Percentiles rank a stretch among this genome's conserved stretches.
These are phyloP conservation scores for Barbarea vulgaris DNA, from an alignment of 345 rosid species.

Conservation along the genomic window DNA sequence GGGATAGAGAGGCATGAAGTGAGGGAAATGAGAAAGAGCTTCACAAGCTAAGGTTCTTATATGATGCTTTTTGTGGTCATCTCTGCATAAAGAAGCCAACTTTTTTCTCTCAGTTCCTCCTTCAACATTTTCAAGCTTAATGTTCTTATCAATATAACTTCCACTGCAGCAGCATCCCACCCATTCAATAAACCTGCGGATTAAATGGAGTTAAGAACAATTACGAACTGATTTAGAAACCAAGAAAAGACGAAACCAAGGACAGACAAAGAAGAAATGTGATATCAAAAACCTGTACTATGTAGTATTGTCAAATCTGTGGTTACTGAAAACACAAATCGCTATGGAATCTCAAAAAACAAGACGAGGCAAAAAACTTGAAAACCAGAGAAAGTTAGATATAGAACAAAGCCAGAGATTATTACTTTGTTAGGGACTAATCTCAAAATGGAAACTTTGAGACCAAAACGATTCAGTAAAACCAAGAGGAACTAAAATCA, in stretches of 20 bases:
- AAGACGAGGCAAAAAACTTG: background rate
- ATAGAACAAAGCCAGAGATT: background rate
- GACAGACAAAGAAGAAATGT: background rate
- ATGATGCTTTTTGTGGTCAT: constrained; percentile 50
- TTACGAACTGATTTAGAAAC: background rate
- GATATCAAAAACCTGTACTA: no score
- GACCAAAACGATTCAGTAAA: constrained; percentile 5
- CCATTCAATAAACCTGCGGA: constrained; percentile 76
- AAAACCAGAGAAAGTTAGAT: background rate
- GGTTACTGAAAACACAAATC: background rate
- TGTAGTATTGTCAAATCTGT: background rate
- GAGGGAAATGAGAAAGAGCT: constrained; percentile 65
- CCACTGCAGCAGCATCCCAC: constrained; percentile 78
- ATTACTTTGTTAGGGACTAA: background rate
- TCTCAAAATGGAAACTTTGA: constrained; percentile 8
- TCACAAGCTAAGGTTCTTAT: constrained; percentile 62
- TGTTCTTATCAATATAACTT: constrained; percentile 34
- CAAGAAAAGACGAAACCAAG: constrained; percentile 4
- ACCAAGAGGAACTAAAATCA: no score
- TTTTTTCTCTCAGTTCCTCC: constrained; percentile 41
- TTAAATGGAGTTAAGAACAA: background rate
- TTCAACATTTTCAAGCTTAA: constrained; percentile 41
- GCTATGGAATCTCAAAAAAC: background rate
- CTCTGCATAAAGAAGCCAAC: constrained; percentile 55
- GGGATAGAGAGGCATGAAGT: constrained; percentile 65